Evolutionary conservation across 2,329 filamentous ascomycete genomes (phyloP).

Genomic region (Talaromyces sp.): DNA sequence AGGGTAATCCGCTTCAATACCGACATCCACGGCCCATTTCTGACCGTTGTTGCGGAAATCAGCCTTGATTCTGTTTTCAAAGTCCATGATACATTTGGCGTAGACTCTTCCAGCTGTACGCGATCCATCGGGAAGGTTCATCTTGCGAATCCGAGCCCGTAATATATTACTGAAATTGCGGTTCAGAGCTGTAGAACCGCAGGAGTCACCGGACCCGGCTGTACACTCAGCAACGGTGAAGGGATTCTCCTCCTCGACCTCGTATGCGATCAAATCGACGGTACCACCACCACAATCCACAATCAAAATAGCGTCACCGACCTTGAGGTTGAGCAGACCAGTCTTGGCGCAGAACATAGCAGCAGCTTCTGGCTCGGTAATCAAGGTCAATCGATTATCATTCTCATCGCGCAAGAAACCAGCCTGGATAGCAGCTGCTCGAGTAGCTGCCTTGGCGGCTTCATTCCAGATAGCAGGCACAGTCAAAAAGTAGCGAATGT

Average conservation of each 20-base stretch:
- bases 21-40: slow-evolving; percentile 98
- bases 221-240: slow-evolving; percentile 98
- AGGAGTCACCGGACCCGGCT: slow-evolving; percentile 93
- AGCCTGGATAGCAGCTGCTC: slow-evolving; percentile 92
- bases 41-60: slow-evolving; percentile 99
- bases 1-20: slow-evolving; percentile 96
- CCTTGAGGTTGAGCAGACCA: slow-evolving; percentile 89
- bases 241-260: slow-evolving; percentile 95
- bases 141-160: slow-evolving; percentile 95
- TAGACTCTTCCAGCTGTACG: slow-evolving; percentile 98
- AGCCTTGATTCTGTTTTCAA: slow-evolving; percentile 98
- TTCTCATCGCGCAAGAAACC: slow-evolving; percentile 97
- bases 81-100: slow-evolving; percentile 99
- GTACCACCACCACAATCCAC: slow-evolving; percentile 98
- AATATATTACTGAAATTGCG: slow-evolving; percentile 98
- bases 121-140: slow-evolving; percentile 96
- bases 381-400: slow-evolving; percentile 89
- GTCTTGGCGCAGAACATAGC: slow-evolving; percentile 98
- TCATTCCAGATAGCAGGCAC: slow-evolving; percentile 99
- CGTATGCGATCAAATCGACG: slow-evolving; percentile 97
- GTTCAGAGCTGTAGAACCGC: slow-evolving; percentile 96
- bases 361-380: slow-evolving; percentile 94
- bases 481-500: slow-evolving; percentile 95
- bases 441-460: slow-evolving; percentile 92
- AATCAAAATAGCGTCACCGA: slow-evolving; percentile 97